Base-by-base conservation (phyloP, 768 basidiomycete species). In the Leccinum broughii region DNA sequence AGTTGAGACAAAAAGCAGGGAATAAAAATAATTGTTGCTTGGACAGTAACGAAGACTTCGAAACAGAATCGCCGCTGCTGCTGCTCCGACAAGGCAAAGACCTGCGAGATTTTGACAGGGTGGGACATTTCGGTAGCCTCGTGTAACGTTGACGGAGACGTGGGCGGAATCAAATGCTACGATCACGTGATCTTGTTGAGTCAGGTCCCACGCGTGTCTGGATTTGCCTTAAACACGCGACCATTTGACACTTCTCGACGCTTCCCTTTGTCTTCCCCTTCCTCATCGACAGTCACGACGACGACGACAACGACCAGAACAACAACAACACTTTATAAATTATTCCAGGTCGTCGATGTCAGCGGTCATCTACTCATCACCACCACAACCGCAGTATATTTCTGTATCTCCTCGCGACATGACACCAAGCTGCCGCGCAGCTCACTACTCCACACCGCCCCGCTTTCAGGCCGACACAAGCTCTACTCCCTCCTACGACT, bases 401-500 rank as follows among this genome's bases (percentile, higher is more conserved):
- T 69, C 76, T 54, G 66, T 67, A 63, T 74, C 70, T 67, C 68
- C 71, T 57, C 68, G 59, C 46, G 74, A 66, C 70, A 66, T 73
- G 66, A 71, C 75, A 7, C 70, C 77, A 41, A 70, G 66, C 57
- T 76, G 73, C 67, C 70, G 70, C 54, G 66, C 71, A 70, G 63
- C 64, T 1, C 70, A 62, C 63, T 68, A 68, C 63, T 69, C 71
- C 51, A 77, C 77, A 1, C 77, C 78, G n/a, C 75, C 75, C 3
- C 68, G 70, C 41, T 59, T 72, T 50, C 57, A 67, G 44, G 51
- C 66, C 55, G 65, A 70, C 24, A 1, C 57, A 8, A 59, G 61
- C 53, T 61, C 68, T 56, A 59, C 68, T 55, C 62, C 75, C 35
- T 74, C 79, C 46, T 82, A 77, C 65, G 82, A 83, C 66, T 81